Conservation (phyloP, 192 early-diverging fungal genomes). For the Backusella tuberculispora region DNA sequence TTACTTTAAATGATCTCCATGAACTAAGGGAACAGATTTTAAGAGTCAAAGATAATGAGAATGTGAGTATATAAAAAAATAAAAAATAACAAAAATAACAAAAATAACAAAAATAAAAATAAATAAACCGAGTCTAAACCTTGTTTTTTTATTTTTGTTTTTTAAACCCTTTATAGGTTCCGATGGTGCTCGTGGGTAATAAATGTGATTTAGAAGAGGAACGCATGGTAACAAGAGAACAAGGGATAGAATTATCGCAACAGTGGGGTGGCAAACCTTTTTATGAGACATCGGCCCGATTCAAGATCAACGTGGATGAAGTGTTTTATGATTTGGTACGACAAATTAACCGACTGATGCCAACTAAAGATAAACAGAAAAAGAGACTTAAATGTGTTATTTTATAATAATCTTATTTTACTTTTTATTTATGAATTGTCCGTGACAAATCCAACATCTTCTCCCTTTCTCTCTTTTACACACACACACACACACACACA, state of each 20-base stretch:
- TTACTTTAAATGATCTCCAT: constrained; percentile 81
- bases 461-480: background rate
- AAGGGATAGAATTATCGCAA: constrained; percentile 65
- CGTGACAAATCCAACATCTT: background rate
- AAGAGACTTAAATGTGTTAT: constrained; percentile 35
- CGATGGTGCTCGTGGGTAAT: constrained; percentile 89
- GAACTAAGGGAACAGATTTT: constrained; percentile 73
- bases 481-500: no score
- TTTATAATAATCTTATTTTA: constrained; percentile 14
- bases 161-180: constrained; percentile 84
- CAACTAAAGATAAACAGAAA: constrained; percentile 56
- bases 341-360: constrained; percentile 82
- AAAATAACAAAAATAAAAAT: no score
- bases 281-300: constrained; percentile 87
- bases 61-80: constrained; percentile 40
- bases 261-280: constrained; percentile 70
- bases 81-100: background rate
- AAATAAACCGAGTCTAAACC: constrained; percentile 14
- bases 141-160: constrained; percentile 45
- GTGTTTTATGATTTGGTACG: constrained; percentile 90
- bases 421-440: constrained; percentile 13
- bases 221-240: constrained; percentile 65
- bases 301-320: constrained; percentile 86
- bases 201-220: constrained; percentile 85
- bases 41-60: constrained; percentile 79